phyloP scores from a whole-genome alignment of 2,329 filamentous ascomycete genomes.

The Fonsecaea multimorphosa region DNA sequence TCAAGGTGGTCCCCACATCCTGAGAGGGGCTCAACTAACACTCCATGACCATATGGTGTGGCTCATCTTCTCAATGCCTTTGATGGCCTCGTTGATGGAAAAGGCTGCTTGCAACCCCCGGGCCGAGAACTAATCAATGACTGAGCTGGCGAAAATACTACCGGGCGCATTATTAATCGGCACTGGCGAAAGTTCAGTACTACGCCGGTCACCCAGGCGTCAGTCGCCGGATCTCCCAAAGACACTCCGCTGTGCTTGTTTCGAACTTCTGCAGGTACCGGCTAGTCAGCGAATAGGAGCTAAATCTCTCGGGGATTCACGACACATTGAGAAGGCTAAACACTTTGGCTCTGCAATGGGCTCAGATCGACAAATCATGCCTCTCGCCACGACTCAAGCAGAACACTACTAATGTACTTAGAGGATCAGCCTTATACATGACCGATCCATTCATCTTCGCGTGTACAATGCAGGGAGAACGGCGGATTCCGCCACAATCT shows the following conservation, averaged over 20 bases:
- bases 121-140: not conserved
- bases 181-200: not conserved
- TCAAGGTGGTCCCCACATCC: too few relatives aligned
- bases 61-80: too few relatives aligned
- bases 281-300: not conserved
- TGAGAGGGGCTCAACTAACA: too few relatives aligned
- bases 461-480: too few relatives aligned
- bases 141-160: not conserved
- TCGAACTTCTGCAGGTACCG: not conserved
- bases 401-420: too few relatives aligned
- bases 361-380: too few relatives aligned
- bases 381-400: too few relatives aligned
- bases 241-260: not conserved
- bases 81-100: not conserved
- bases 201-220: not conserved
- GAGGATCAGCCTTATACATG: too few relatives aligned
- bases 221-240: not conserved
- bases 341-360: too few relatives aligned
- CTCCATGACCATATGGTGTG: too few relatives aligned
- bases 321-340: not conserved
- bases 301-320: not conserved
- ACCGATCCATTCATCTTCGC: not conserved
- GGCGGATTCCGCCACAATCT: not conserved
- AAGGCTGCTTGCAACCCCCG: not conserved
- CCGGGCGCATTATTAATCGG: not conserved